phyloP scores from a whole-genome alignment of 768 basidiomycete genomes.

The Cystofilobasidium ferigula region DNA sequence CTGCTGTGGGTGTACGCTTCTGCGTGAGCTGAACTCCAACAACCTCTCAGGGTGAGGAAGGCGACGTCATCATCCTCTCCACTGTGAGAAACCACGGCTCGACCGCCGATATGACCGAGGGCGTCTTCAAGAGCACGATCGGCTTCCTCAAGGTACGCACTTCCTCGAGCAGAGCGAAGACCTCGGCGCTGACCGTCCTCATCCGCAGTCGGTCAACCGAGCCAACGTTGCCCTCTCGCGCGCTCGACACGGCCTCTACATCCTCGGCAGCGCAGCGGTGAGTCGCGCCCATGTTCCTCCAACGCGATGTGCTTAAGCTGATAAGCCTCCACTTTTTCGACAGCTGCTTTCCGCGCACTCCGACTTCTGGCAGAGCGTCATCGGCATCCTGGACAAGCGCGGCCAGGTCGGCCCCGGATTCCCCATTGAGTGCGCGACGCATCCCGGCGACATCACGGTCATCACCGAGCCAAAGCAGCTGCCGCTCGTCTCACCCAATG shows the following conservation, averaged over 20 bases:
- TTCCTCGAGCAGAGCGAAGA: too few species aligned
- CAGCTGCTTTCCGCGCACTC: conserved; percentile 43
- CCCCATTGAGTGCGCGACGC: conserved; percentile 51
- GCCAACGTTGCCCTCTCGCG: conserved; percentile 65
- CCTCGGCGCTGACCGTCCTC: background rate
- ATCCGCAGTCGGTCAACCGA: conserved; percentile 39
- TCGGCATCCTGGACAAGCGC: conserved; percentile 48
- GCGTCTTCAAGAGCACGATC: conserved; percentile 50
- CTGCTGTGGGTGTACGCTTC: too few species aligned
- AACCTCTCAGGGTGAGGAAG: conserved; percentile 71
- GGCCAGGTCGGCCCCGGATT: conserved; percentile 47
- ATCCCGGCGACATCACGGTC: conserved; percentile 43
- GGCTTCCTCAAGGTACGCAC: conserved; percentile 59
- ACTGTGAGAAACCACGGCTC: conserved; percentile 61
- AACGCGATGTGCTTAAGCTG: too few species aligned
- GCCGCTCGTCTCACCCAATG: conserved; percentile 41
- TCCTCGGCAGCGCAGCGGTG: conserved; percentile 57
- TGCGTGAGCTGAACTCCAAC: too few species aligned
- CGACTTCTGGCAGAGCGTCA: conserved; percentile 50
- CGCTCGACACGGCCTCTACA: conserved; percentile 60
- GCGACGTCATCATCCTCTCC: conserved; percentile 62
- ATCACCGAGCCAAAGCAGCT: conserved; percentile 49
- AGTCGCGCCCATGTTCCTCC: too few species aligned
- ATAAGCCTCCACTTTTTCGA: too few species aligned
- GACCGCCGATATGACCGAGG: conserved; percentile 51